phyloP scores from a whole-genome alignment of 306 rosid genomes.

The Alnus rubra region DNA sequence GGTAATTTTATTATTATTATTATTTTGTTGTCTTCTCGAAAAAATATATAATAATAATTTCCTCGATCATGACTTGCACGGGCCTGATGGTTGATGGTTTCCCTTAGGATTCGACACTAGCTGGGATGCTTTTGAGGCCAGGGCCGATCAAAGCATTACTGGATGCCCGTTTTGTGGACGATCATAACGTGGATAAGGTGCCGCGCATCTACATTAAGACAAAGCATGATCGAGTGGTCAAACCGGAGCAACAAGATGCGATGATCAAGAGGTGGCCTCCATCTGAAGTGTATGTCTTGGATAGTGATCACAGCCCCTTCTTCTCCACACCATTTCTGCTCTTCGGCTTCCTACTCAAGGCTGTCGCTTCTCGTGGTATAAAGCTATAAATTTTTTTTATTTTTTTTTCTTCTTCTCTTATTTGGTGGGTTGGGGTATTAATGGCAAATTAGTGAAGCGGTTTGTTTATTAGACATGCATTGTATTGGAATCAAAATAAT shows the following conservation, averaged over 20 bases:
- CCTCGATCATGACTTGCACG: too few species aligned
- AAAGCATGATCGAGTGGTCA: constrained; percentile 65
- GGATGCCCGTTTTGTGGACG: constrained; percentile 49
- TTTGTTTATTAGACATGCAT: too few species aligned
- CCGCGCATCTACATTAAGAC: constrained; percentile 69
- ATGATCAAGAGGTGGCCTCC: constrained; percentile 85
- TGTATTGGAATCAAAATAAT: too few species aligned
- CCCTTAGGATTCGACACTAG: constrained; percentile 78
- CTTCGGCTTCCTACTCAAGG: constrained; percentile 70
- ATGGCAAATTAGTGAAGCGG: background rate
- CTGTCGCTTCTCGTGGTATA: constrained; percentile 40
- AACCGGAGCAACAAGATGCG: constrained; percentile 78
- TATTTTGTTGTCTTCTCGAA: too few species aligned
- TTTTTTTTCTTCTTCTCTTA: too few species aligned
- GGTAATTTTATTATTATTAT: constrained; percentile 34
- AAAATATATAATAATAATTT: too few species aligned
- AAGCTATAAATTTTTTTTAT: background rate
- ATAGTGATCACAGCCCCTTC: constrained; percentile 83
- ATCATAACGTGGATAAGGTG: constrained; percentile 48
- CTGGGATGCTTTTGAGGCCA: constrained; percentile 82
- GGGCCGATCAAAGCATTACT: constrained; percentile 67
- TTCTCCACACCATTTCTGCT: constrained; percentile 85
- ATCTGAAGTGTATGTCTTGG: constrained; percentile 54
- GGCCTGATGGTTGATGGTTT: too few species aligned
- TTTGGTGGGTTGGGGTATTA: too few species aligned